Evolutionary conservation across 768 basidiomycete genomes (phyloP).

Genomic region (Boletellus ananas): DNA sequence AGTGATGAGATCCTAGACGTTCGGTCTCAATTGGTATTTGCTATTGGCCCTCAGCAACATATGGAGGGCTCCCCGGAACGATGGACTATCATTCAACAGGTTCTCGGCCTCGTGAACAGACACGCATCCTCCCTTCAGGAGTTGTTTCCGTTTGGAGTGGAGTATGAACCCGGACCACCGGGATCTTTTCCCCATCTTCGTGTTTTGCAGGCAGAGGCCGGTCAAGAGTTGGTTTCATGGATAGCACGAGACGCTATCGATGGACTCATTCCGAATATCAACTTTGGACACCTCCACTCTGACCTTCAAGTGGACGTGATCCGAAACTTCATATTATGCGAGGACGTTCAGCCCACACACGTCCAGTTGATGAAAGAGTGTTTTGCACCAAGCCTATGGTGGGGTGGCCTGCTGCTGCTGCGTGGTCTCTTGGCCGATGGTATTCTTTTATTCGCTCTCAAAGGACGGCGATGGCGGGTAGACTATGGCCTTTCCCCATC

Average conservation of each 20-base stretch:
- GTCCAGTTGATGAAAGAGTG: conserved; percentile 2
- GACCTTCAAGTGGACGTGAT: background rate
- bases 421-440: conserved; percentile 43
- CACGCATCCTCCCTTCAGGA: background rate
- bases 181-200: conserved; percentile 20
- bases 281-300: conserved; percentile 8
- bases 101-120: conserved; percentile 17
- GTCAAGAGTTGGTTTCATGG: background rate
- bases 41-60: conserved; percentile 23
- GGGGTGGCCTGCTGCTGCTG: conserved; percentile 39
- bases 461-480: conserved; percentile 45
- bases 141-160: background rate
- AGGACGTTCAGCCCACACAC: background rate
- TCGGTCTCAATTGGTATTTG: conserved; percentile 34
- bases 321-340: conserved; percentile 13
- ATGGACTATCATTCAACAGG: conserved; percentile 29
- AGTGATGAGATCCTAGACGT: conserved; percentile 27
- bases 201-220: conserved; percentile 3
- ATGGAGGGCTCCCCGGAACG: conserved; percentile 32
- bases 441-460: conserved; percentile 37
- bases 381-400: conserved; percentile 29
- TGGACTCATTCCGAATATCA: conserved; percentile 9
- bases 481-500: conserved; percentile 45
- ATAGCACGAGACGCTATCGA: conserved; percentile 7
- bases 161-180: background rate